phyloP scores from a whole-genome alignment of 257 asterid species.

The Oldenlandia corymbosa region DNA sequence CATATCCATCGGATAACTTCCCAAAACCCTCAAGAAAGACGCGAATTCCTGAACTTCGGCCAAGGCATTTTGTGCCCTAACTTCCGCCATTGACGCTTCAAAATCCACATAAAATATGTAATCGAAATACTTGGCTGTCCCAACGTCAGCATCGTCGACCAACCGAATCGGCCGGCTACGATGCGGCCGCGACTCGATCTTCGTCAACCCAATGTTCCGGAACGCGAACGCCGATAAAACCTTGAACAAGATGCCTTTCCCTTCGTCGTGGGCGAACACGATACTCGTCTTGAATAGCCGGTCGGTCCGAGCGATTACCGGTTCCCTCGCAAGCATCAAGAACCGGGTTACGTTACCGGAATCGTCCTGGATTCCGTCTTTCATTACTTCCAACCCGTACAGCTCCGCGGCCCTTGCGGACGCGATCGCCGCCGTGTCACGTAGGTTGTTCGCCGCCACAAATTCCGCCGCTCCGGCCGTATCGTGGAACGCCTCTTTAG shows the following conservation, averaged over 20 bases:
- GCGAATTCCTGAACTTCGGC: conserved; percentile 93
- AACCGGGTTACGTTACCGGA: conserved; percentile 75
- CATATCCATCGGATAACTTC: conserved; percentile 95
- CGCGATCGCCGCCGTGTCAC: conserved; percentile 84
- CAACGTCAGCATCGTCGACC: conserved; percentile 57
- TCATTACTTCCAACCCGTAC: conserved; percentile 55
- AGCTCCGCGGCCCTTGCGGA: conserved; percentile 85
- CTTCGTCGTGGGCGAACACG: conserved; percentile 76
- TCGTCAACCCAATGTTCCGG: conserved; percentile 65
- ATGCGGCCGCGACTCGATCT: conserved; percentile 87
- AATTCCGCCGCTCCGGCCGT: conserved; percentile 89
- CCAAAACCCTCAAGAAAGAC: conserved; percentile 79
- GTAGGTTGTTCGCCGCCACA: conserved; percentile 54
- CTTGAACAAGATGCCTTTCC: conserved; percentile 69
- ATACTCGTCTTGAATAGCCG: conserved; percentile 91
- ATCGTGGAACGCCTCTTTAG: conserved; percentile 75
- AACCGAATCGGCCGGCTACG: conserved; percentile 61
- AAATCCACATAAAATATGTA: conserved; percentile 80
- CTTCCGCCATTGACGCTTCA: conserved; percentile 90
- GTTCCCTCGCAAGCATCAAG: conserved; percentile 88
- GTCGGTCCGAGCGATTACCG: conserved; percentile 71
- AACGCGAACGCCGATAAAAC: conserved; percentile 83
- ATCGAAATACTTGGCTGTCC: conserved; percentile 76
- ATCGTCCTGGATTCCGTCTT: conserved; percentile 82
- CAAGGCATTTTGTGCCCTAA: conserved; percentile 80